Percentiles rank a stretch among this genome's conserved stretches.
Conservation (phyloP, 2,329 filamentous ascomycete species). For the Fusarium sp. region DNA sequence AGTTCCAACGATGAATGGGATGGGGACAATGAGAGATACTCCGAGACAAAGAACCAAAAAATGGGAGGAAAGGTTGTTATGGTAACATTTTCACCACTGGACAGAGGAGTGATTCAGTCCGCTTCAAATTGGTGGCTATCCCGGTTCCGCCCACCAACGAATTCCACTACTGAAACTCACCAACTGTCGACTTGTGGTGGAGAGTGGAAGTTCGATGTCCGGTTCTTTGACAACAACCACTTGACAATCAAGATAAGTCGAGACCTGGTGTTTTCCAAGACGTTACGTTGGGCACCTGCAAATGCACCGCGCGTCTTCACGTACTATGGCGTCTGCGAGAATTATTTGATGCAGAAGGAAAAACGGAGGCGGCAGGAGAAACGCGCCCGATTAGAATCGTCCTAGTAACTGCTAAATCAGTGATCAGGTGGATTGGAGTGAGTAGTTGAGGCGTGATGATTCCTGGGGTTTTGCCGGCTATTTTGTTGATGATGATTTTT, state of each 20-base stretch:
- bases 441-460: too few relatives aligned
- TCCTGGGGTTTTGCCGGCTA: too few relatives aligned
- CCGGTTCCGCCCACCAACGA: neutral
- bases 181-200: neutral
- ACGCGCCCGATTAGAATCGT: too few relatives aligned
- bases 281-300: rapidly evolving
- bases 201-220: rapidly evolving
- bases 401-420: rapidly evolving
- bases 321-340: neutral
- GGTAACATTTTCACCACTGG: too few relatives aligned
- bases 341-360: neutral
- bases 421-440: neutral
- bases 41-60: too few relatives aligned
- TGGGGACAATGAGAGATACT: neutral
- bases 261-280: neutral
- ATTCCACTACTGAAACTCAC: neutral
- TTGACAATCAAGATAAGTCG: neutral
- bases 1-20: neutral
- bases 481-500: too few relatives aligned
- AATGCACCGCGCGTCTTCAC: neutral
- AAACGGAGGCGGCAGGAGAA: neutral
- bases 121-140: rapidly evolving
- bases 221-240: neutral
- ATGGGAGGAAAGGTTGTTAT: too few relatives aligned
- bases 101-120: too few relatives aligned